Percentiles rank a stretch among this genome's conserved stretches.
Conservation (phyloP, 371 early-diverging fungal genomes). For the Mucor circinelloides region DNA sequence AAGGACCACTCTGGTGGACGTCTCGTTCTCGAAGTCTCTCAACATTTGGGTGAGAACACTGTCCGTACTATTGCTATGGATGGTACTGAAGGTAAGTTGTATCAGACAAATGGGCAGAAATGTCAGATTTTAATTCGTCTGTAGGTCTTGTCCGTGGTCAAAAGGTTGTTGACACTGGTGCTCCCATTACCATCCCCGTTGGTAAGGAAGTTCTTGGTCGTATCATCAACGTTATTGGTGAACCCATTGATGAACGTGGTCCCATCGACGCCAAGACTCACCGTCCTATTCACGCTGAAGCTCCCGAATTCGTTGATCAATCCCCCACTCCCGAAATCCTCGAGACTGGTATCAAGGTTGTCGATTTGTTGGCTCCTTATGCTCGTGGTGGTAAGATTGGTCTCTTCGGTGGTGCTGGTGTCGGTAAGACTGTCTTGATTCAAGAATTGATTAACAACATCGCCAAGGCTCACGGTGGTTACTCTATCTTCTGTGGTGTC, state of each 20-base stretch:
- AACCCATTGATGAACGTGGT: conserved; percentile 97
- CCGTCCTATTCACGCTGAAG: conserved; percentile 88
- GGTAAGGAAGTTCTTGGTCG: conserved; percentile 96
- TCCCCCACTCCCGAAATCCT: conserved; percentile 92
- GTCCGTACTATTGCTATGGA: conserved; percentile 99
- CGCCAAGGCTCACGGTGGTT: conserved; percentile 97
- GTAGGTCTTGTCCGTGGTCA: conserved; percentile 96
- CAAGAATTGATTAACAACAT: conserved; percentile 97
- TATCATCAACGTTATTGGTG: conserved; percentile 99
- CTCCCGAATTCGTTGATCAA: conserved; percentile 94
- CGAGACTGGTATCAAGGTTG: conserved; percentile 97
- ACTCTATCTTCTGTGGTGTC: conserved; percentile 96
- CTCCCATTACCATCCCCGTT: conserved; percentile 94
- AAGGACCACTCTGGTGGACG: conserved; percentile 77
- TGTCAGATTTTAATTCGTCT: neutral
- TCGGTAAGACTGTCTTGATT: conserved; percentile 98
- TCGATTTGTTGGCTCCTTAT: conserved; percentile 95
- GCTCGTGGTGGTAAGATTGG: conserved; percentile 99
- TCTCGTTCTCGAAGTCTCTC: conserved; percentile 95
- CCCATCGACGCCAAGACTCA: conserved; percentile 87
- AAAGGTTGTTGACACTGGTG: conserved; percentile 92
- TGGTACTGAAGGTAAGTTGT: conserved; percentile 67
- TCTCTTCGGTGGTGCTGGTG: conserved; percentile 98
- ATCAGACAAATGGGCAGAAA: neutral
- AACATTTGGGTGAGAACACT: conserved; percentile 98